A percentile compares a stretch with the other conserved stretches of the same genome.
phyloP scores from a whole-genome alignment of 495 filamentous ascomycete species.

The Trichoderma asperelloides region DNA sequence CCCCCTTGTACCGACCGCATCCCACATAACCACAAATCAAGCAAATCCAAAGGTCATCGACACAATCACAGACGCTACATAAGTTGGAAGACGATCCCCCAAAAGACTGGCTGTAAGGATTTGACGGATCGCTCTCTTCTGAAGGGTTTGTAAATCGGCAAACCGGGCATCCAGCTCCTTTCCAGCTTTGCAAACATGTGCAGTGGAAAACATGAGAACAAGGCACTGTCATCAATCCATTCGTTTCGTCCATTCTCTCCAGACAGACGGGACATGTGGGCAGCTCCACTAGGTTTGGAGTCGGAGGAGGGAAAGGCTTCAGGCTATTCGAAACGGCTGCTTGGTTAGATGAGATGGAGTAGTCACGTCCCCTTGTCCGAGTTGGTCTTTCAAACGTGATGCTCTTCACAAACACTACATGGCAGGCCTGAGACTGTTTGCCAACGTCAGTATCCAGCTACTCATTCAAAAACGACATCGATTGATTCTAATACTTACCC shows the following conservation, averaged over 20 bases:
- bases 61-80: conserved; percentile 67
- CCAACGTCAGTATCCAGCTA: background rate
- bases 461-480: background rate
- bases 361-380: conserved; percentile 34
- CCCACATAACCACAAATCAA: conserved; percentile 90
- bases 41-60: conserved; percentile 84
- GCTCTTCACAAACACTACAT: conserved; percentile 90
- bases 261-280: conserved; percentile 95
- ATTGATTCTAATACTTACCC: conserved; percentile 43
- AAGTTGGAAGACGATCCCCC: conserved; percentile 38
- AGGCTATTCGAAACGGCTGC: conserved; percentile 46
- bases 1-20: conserved; percentile 87
- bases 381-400: conserved; percentile 53
- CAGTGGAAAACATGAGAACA: conserved; percentile 99
- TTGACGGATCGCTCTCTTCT: conserved; percentile 24
- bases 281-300: conserved; percentile 78
- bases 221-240: conserved; percentile 85
- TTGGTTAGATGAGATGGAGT: conserved; percentile 39
- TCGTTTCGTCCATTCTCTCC: conserved; percentile 97
- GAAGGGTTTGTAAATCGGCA: conserved; percentile 70
- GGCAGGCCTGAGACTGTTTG: conserved; percentile 81
- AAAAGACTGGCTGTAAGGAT: conserved; percentile 41
- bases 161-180: conserved; percentile 85
- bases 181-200: conserved; percentile 93
- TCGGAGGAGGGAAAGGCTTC: conserved; percentile 86